Conservation (phyloP, 2,329 filamentous ascomycete genomes). For the Phoma sp. region DNA sequence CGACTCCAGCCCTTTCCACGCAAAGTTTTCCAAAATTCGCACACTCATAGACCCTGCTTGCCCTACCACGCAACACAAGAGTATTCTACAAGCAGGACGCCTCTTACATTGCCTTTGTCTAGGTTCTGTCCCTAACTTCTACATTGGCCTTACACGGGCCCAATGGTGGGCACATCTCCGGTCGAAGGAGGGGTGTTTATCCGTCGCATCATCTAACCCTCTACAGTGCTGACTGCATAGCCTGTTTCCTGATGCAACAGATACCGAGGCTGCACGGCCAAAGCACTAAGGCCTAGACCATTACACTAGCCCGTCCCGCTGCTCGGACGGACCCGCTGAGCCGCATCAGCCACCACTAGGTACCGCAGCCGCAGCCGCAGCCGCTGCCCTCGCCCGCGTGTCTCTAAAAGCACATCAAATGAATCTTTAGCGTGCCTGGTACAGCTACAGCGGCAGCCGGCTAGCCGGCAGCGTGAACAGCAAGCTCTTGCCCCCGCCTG, state of each 20-base stretch:
- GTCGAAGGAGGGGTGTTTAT: background rate
- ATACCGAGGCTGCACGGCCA: no score
- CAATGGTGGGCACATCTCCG: background rate
- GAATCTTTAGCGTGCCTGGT: no score
- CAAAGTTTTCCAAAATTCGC: background rate
- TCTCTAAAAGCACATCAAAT: no score
- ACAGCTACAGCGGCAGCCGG: no score
- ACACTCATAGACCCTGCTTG: background rate
- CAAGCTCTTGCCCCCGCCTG: slow-evolving; percentile 1
- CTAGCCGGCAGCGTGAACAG: slow-evolving; percentile 25
- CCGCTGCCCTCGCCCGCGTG: no score
- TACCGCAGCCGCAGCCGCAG: no score
- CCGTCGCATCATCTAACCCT: background rate
- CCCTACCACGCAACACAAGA: background rate
- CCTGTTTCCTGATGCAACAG: background rate
- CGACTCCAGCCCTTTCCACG: background rate
- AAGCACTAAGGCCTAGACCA: no score
- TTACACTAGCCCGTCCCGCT: no score
- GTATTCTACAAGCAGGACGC: background rate
- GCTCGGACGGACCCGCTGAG: no score
- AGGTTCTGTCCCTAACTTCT: background rate
- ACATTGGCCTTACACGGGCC: background rate
- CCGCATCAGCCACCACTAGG: no score
- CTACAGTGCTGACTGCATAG: background rate
- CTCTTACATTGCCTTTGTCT: background rate